These are phyloP conservation scores for Vigna angularis DNA, from an alignment of 306 rosid species.

Conservation along the genomic window DNA sequence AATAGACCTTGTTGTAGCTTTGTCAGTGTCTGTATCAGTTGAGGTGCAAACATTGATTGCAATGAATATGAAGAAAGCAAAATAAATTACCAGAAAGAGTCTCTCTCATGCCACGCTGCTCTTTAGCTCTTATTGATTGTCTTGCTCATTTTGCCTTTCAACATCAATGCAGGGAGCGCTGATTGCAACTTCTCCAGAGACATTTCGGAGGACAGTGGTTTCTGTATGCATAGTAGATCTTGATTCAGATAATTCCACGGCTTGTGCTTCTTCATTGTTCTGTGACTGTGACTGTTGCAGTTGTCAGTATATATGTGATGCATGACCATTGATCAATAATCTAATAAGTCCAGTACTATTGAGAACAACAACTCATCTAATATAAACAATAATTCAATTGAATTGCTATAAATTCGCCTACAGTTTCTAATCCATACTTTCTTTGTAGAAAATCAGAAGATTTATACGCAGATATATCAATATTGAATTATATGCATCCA, in stretches of 20 bases:
- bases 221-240: slow-evolving; percentile 45
- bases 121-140: slow-evolving; percentile 20
- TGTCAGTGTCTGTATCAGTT: not conserved
- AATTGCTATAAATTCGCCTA: not conserved
- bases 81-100: slow-evolving; percentile 34
- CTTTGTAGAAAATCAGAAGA: not conserved
- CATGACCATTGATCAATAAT: slow-evolving; percentile 14
- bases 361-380: slow-evolving; percentile 17
- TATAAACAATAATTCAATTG: slow-evolving; percentile 3
- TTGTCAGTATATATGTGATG: slow-evolving; percentile 38
- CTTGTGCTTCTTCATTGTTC: slow-evolving; percentile 47
- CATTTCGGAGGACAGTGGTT: slow-evolving; percentile 37
- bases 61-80: not conserved
- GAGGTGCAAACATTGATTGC: not conserved
- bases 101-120: slow-evolving; percentile 32
- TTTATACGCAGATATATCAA: not conserved
- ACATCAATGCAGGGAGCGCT: slow-evolving; percentile 40
- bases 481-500: not conserved
- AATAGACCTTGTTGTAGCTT: not conserved
- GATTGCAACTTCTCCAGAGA: slow-evolving; percentile 48
- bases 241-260: slow-evolving; percentile 43
- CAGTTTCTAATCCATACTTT: not conserved
- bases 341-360: not conserved
- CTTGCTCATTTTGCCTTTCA: slow-evolving; percentile 43
- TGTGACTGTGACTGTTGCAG: slow-evolving; percentile 41